Evolutionary conservation across 345 rosid species (phyloP).

Genomic region (Hypericum perforatum): DNA sequence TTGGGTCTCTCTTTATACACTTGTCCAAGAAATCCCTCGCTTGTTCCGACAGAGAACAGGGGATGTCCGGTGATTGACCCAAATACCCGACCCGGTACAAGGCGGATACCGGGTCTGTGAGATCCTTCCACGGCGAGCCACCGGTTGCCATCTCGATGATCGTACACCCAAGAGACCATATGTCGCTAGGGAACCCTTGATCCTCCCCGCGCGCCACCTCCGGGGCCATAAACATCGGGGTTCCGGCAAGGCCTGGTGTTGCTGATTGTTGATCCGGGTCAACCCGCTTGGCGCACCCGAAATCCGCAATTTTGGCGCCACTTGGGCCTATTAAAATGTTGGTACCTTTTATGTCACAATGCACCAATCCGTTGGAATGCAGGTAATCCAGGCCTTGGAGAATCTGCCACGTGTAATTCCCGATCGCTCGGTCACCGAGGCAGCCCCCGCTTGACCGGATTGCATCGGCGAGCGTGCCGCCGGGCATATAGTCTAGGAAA

Average conservation of each 20-base stretch:
- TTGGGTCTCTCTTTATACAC: constrained; percentile 34
- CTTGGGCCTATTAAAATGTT: constrained; percentile 41
- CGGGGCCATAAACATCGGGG: constrained; percentile 74
- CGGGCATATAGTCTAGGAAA: constrained; percentile 53
- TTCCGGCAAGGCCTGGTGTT: constrained; percentile 32
- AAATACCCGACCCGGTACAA: constrained; percentile 31
- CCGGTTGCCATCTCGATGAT: constrained; percentile 75
- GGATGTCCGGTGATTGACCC: constrained; percentile 25
- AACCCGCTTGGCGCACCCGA: constrained; percentile 58
- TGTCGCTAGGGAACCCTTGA: constrained; percentile 49
- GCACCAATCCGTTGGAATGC: constrained; percentile 48
- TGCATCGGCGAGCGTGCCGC: constrained; percentile 39
- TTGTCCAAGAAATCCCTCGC: constrained; percentile 35
- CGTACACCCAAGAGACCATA: constrained; percentile 78
- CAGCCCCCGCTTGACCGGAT: constrained; percentile 28
- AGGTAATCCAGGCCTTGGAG: constrained; percentile 48
- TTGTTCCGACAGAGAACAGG: constrained; percentile 19
- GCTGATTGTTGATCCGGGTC: constrained; percentile 9
- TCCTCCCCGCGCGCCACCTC: constrained; percentile 80
- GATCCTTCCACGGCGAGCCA: constrained; percentile 21
- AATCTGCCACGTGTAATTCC: constrained; percentile 40
- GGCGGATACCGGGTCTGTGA: constrained; percentile 18
- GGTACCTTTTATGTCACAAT: constrained; percentile 67
- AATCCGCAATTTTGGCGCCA: constrained; percentile 57
- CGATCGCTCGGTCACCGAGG: constrained; percentile 31